Evolutionary conservation across 305 asterid species (phyloP), one percentile per base, ranked within the genome.

Genomic region (Striga hermonthica): DNA sequence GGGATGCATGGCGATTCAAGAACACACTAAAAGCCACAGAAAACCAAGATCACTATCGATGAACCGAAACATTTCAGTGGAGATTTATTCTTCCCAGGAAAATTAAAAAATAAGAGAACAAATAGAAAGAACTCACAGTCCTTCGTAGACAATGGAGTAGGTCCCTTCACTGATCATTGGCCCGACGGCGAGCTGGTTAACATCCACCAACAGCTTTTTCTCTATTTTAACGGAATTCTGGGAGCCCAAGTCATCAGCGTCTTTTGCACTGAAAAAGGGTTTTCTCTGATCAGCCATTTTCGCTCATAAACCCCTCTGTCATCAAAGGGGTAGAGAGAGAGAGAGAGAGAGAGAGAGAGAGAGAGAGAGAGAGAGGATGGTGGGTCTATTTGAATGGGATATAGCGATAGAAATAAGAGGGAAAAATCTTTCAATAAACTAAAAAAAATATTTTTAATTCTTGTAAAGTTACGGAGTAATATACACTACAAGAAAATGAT

Each of bases 61-160:
- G 55, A 62, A 36, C 53, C 6, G 57, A 43, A 28, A 36, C 40
- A 44, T 40, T 3, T 7, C 14, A 13, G 9, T 10, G 11, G 57
- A 28, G 3, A 35, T n/a, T 54, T 6, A 13, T 22, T 55, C 31
- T 31, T n/a, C 12, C 4, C 12, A 4, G 14, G 14, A 8, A 47
- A 54, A 54, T 14, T 15, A 1, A 22, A 22, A 22, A 54, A 15
- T 0, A 28, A 28, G 15, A 6, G 47, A 37, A 7, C 31, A 22
- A 31, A 58, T 55, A 16, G n/a, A 15, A 34, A 31, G 9, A 8
- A 71, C 94, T 79, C 64, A 86, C 94, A 52, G 37, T 67, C 90
- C 90, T 73, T 84, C 75, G 45, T 82, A 79, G 22, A 86, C 88
- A 31, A 69, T 50, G 7, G 94, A 78, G 48, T 80, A 72, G 38